Percentiles rank a stretch among this genome's conserved stretches.
Conservation (phyloP, 2,329 filamentous ascomycete species). For the Sporothrix sp. region DNA sequence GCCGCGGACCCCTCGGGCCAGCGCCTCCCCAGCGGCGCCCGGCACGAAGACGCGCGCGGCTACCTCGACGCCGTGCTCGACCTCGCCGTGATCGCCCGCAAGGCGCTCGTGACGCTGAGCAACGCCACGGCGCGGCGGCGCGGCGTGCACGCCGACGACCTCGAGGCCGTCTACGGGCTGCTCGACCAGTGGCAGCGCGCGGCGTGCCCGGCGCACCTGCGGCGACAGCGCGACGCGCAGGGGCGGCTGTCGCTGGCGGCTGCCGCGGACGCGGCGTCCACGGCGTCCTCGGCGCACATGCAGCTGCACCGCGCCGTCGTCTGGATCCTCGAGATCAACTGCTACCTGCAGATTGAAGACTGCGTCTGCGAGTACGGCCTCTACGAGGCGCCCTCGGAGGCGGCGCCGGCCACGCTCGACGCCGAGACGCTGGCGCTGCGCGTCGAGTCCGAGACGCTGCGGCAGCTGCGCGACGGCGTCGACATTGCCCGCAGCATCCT, state of each 20-base stretch:
- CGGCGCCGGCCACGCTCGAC: conserved; percentile 2
- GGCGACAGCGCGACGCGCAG: neutral
- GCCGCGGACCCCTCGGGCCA: neutral
- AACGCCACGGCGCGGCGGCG: conserved; percentile 9
- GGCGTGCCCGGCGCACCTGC: conserved; percentile 8
- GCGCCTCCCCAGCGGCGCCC: neutral
- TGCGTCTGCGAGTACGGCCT: conserved; percentile 16
- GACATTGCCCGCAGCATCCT: conserved; percentile 12
- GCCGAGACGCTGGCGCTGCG: conserved; percentile 6
- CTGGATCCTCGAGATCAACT: conserved; percentile 17
- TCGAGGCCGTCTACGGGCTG: conserved; percentile 1
- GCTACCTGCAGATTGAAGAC: conserved; percentile 18
- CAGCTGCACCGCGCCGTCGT: conserved; percentile 17
- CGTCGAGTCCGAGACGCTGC: conserved; percentile 16
- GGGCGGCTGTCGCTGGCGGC: neutral
- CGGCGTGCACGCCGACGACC: conserved; percentile 11
- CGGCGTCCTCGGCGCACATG: neutral
- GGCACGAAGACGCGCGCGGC: conserved; percentile 5
- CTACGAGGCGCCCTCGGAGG: neutral
- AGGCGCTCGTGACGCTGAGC: conserved; percentile 11
- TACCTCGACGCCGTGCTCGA: conserved; percentile 20
- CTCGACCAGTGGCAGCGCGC: conserved; percentile 12
- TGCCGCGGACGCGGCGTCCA: too few relatives aligned
- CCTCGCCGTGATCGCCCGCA: conserved; percentile 17
- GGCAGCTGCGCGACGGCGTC: conserved; percentile 11